A percentile compares a stretch with the other conserved stretches of the same genome.
phyloP scores from a whole-genome alignment of 2,329 filamentous ascomycete species.

The Teratosphaeria nubilosa region DNA sequence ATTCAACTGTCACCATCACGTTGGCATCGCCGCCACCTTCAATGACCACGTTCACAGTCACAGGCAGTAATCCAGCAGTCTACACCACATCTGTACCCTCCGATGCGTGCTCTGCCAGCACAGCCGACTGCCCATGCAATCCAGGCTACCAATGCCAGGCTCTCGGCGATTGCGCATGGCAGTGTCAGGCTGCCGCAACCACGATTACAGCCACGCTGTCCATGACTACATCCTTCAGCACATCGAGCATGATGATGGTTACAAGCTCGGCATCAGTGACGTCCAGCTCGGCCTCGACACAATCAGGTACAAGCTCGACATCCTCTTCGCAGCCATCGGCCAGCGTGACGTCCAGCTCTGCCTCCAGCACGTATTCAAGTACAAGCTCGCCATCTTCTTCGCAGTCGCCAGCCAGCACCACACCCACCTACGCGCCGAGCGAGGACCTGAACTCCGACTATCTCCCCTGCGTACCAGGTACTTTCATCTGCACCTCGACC shows the following conservation, averaged over 20 bases:
- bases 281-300: slow-evolving; percentile 3
- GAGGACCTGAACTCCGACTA: slow-evolving; percentile 10
- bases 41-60: slow-evolving; percentile 14
- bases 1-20: not conserved
- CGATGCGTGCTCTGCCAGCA: not conserved
- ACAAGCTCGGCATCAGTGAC: slow-evolving; percentile 3
- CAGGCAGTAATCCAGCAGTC: slow-evolving; percentile 7
- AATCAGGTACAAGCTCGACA: slow-evolving; percentile 12
- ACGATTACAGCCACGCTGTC: not conserved
- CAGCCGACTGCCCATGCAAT: not conserved
- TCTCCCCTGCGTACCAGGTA: slow-evolving; percentile 29
- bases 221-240: not conserved
- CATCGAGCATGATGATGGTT: slow-evolving; percentile 3
- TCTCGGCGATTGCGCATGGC: not conserved
- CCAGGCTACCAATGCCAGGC: not conserved
- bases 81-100: slow-evolving; percentile 4
- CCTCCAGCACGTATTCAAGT: slow-evolving; percentile 7
- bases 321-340: too few species aligned
- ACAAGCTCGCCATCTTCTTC: slow-evolving; percentile 5
- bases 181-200: not conserved
- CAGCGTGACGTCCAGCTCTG: not conserved
- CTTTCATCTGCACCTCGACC: slow-evolving; percentile 29
- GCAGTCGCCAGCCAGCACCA: not conserved
- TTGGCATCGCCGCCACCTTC: slow-evolving; percentile 2
- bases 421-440: slow-evolving; percentile 17